Conservation (phyloP, 495 filamentous ascomycete genomes). For the Penicillium angulare region DNA sequence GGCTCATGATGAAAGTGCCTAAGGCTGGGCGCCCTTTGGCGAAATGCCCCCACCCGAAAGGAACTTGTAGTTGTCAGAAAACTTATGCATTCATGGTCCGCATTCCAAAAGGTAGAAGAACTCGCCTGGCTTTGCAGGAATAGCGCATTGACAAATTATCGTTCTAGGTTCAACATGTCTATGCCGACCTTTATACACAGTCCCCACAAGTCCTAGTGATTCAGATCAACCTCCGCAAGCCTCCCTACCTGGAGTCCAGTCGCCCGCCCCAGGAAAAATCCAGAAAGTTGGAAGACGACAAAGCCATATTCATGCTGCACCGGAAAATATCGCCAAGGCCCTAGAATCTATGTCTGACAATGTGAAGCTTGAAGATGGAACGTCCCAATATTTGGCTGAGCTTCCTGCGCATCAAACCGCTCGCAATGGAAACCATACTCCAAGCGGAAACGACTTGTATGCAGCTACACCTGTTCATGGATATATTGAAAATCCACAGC, state of each 20-base stretch:
- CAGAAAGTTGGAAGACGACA: constrained; percentile 29
- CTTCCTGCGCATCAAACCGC: constrained; percentile 5
- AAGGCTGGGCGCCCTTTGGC: constrained; percentile 57
- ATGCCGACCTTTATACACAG: constrained; percentile 43
- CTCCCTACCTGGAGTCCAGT: constrained; percentile 7
- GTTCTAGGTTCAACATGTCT: constrained; percentile 34
- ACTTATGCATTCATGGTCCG: constrained; percentile 51
- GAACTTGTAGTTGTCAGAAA: constrained; percentile 56
- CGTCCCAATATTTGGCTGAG: constrained; percentile 5
- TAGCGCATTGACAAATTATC: background rate
- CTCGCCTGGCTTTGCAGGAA: background rate
- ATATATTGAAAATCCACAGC: background rate
- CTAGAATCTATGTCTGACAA: constrained; percentile 22
- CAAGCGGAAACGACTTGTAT: background rate
- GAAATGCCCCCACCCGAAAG: constrained; percentile 70
- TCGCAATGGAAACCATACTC: constrained; percentile 1
- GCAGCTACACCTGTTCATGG: background rate
- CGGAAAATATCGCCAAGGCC: constrained; percentile 29
- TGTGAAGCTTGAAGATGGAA: constrained; percentile 23
- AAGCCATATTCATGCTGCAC: constrained; percentile 26
- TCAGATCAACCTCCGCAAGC: constrained; percentile 13
- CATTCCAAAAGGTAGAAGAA: constrained; percentile 43
- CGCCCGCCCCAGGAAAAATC: constrained; percentile 20
- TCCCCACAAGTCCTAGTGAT: constrained; percentile 21
- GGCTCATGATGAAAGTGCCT: background rate